phyloP scores from a whole-genome alignment of 225 moss, liverwort and hornwort genomes.

The Lunularia cruciata region DNA sequence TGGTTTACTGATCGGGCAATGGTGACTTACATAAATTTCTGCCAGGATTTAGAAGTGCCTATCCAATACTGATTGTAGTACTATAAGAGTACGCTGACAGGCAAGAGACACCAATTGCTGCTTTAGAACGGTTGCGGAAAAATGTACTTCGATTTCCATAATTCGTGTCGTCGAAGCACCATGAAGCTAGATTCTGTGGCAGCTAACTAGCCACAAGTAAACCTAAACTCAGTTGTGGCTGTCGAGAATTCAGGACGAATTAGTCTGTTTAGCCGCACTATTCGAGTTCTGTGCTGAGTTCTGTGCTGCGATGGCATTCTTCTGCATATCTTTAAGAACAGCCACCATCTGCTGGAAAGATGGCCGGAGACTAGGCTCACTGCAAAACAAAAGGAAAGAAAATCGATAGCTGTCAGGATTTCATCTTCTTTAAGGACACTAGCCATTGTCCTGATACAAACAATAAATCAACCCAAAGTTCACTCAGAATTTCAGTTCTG shows the following conservation, averaged over 20 bases:
- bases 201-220: not conserved
- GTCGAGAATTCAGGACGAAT: not conserved
- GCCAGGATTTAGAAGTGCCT: not conserved
- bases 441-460: too few species aligned
- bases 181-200: not conserved
- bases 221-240: not conserved
- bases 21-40: not conserved
- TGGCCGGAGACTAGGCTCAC: slow-evolving; percentile 43
- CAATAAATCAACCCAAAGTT: too few species aligned
- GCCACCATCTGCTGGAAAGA: slow-evolving; percentile 33
- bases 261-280: not conserved
- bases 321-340: slow-evolving; percentile 41
- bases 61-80: not conserved
- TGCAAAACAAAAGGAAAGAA: too few species aligned
- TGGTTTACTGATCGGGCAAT: not conserved
- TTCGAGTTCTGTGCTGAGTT: not conserved
- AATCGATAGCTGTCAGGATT: too few species aligned
- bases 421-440: too few species aligned
- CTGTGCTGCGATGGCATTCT: slow-evolving; percentile 19
- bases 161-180: not conserved
- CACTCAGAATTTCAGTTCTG: too few species aligned
- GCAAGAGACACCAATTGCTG: not conserved
- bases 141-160: not conserved
- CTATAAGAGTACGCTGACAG: too few species aligned
- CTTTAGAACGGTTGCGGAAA: not conserved